Base-by-base conservation (phyloP, 495 filamentous ascomycete genomes). In the Neurospora africana region DNA sequence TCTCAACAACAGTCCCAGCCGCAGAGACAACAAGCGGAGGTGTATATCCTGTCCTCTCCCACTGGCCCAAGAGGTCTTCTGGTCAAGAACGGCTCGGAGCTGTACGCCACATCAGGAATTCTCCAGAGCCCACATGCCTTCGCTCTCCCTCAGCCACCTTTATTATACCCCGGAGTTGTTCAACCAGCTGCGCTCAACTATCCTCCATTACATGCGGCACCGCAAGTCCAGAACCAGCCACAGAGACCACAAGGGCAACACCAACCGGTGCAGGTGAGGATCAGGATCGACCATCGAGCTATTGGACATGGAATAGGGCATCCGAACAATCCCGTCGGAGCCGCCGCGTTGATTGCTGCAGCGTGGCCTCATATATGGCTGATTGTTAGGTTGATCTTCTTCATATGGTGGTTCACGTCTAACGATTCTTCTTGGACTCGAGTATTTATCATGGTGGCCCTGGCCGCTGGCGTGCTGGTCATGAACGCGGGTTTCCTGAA, bases 361-460 rank as follows among this genome's bases (percentile, higher is more conserved):
- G 72, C 84, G 43, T 81, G 88, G 75, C 82, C 89, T 69, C 86
- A 88, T 30, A 77, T 95, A 27, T 97, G 93, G 93, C 85, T 95
- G 21, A 81, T 95, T n/a, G 80, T 93, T 65, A 88, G 93, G 38
- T 80, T 97, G 23, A 87, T 89, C 58, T 86, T 90, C 68, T 92
- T 96, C 80, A 87, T 92, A 41, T 95, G 91, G 83, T 88, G 93
- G 79, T 91, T 95, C 73, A 91, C 91, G 21, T 87, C 89, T 9
- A 87, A 88, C n/a, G 87, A 89, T 36, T 87, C 90, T 5, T 86
- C 82, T 58, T 94, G 90, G 90, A 86, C 87, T 9, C 87, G 92
- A 40, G 89, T 88, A 74, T 71, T 92, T 19, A 86, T 91, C 36
- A 84, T 95, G 40, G 81, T 86, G n/a, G 75, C 86, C 3, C 81